phyloP scores from a whole-genome alignment of 371 early-diverging fungal genomes.

The Thermomucor indicae-seudaticae region DNA sequence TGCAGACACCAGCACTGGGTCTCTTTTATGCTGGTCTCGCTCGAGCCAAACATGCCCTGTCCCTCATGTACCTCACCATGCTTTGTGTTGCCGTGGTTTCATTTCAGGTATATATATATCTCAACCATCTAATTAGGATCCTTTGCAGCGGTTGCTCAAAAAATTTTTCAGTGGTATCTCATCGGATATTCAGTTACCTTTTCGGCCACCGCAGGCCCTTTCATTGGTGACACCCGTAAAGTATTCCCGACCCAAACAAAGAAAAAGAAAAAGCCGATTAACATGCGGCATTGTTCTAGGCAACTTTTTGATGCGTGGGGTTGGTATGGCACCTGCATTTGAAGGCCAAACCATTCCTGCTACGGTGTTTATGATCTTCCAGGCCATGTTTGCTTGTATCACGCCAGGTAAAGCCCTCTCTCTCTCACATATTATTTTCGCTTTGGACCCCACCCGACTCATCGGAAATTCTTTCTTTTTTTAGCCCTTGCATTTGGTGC shows the following conservation, averaged over 20 bases:
- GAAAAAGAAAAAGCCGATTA: not conserved
- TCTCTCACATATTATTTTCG: not conserved
- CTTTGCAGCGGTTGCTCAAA: not conserved
- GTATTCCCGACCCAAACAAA: slow-evolving; percentile 39
- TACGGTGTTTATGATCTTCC: slow-evolving; percentile 63
- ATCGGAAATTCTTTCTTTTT: slow-evolving; percentile 3
- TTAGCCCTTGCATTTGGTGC: slow-evolving; percentile 79
- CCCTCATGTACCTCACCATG: slow-evolving; percentile 76
- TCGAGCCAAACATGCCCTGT: slow-evolving; percentile 74
- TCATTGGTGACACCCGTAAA: slow-evolving; percentile 75
- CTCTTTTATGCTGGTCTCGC: slow-evolving; percentile 86
- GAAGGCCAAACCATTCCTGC: slow-evolving; percentile 54
- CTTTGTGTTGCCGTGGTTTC: slow-evolving; percentile 78
- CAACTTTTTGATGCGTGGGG: slow-evolving; percentile 40
- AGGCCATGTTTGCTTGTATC: slow-evolving; percentile 71
- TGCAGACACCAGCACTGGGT: slow-evolving; percentile 64
- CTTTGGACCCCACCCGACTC: not conserved
- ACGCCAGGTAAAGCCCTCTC: slow-evolving; percentile 40
- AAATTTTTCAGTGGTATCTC: slow-evolving; percentile 63
- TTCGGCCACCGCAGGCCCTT: slow-evolving; percentile 61
- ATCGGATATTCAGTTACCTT: slow-evolving; percentile 86
- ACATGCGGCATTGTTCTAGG: slow-evolving; percentile 6
- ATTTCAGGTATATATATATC: slow-evolving; percentile 57
- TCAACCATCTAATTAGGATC: too few species aligned
- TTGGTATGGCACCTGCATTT: slow-evolving; percentile 37